Conservation (phyloP, 2,329 filamentous ascomycete genomes). For the Apiospora malaysiana region DNA sequence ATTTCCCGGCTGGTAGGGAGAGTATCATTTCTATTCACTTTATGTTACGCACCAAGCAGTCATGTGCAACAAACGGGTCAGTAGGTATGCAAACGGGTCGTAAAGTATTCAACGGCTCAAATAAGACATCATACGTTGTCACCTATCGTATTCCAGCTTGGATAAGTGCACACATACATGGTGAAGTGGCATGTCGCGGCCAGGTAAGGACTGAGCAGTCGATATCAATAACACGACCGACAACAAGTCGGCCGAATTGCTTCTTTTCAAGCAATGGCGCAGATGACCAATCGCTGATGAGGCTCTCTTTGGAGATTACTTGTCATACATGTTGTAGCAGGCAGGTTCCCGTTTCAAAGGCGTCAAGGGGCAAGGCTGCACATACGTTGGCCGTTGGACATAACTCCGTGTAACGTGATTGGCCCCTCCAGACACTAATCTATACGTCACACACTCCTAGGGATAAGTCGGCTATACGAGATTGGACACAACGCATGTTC, state of each 20-base stretch:
- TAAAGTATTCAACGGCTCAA: background rate
- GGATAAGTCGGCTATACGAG: background rate
- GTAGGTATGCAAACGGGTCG: conserved; percentile 8
- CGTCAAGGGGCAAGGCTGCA: background rate
- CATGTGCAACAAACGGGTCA: background rate
- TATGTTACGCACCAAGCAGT: background rate
- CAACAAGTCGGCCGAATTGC: background rate
- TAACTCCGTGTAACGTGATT: background rate
- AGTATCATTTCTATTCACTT: background rate
- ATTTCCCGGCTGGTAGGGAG: conserved; percentile 9
- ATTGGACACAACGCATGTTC: background rate
- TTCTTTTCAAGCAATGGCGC: background rate
- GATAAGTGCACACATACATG: background rate
- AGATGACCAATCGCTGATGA: background rate
- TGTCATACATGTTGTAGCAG: background rate
- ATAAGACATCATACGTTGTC: background rate
- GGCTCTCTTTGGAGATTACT: background rate
- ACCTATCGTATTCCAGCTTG: background rate
- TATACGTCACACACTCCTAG: background rate
- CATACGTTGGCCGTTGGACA: conserved; percentile 3
- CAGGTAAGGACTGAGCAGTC: background rate
- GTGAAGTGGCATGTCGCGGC: background rate
- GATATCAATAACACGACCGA: background rate
- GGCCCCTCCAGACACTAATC: background rate
- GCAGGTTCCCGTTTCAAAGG: conserved; percentile 4